Evolutionary conservation across 768 basidiomycete species (phyloP), one percentile per base, ranked within the genome.

Genomic region (Lactarius indigo): DNA sequence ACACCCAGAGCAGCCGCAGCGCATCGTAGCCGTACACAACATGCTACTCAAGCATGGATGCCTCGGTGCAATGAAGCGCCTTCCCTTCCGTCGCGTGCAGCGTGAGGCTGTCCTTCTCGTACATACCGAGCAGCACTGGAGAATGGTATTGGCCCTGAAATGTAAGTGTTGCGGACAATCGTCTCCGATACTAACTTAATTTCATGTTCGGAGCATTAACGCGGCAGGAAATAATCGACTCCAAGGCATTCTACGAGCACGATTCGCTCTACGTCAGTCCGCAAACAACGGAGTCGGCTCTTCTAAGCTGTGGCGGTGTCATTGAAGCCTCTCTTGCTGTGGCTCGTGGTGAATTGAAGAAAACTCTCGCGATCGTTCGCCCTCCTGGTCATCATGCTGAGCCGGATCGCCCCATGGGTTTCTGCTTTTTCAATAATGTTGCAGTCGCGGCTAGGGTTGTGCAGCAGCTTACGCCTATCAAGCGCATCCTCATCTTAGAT

Each of bases 371-470:
- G 2, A 93, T 98, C 68, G 96, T 98, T 41, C 86, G 97, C 61
- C 97, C 97, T 15, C 97, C 97, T 0, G 97, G 97, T 0, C 97
- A 99, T 75, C 97, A 99, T 73, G 96, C 97, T 7, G 97, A 99
- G 75, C 97, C 97, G 5, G 93, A 97, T 70, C 91, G 96, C 74
- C 92, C 94, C 69, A 98, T 98, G 96, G 97, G 97, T 1, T 99
- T 99, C 76, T 98, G 97, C 77, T 97, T 99, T 80, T 97, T 95
- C 80, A 99, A 99, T 77, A 99, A 99, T 74, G 95, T 96, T 39
- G 90, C 97, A 0, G 91, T 99, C 18, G 96, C 96, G 1, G 85
- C 93, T 23, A 86, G 87, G 72, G 91, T 94, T 30, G 87, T 91
- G 23, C 89, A 92, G 74, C 79, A 89, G 68, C 71, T 81, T 63